Evolutionary conservation across 2,329 filamentous ascomycete species (phyloP), one percentile per base, ranked within the genome.

Genomic region (Ramichloridium luteum): DNA sequence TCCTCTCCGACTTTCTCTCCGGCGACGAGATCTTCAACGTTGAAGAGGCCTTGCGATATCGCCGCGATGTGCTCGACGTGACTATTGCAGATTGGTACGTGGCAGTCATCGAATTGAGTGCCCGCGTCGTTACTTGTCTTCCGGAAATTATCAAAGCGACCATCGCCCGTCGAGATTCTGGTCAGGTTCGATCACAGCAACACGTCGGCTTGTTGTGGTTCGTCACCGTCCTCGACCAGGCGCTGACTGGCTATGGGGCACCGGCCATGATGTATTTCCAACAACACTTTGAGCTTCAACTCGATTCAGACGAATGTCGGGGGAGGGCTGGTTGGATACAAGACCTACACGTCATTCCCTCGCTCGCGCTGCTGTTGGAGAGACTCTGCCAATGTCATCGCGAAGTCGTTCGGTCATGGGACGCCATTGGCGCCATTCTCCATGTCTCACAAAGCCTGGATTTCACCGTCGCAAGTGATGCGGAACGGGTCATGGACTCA

Each of bases 81-180:
- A 20, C 18, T 13, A 35, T 35, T 9, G 5, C n/a, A 5, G 15
- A 17, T 4, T 41, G 46, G 28, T 34, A 39, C n/a, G 28, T 25
- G n/a, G 36, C 31, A 5, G 28, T 41, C 13, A 27, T 32, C n/a
- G 28, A 37, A 16, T 31, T 49, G 15, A 34, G 40, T 27, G 14
- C 38, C n/a, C 37, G 43, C 12, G 31, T 47, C 25, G 16, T 45
- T 9, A 25, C 17, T 6, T 28, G 43, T 13, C 35, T 49, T 18
- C 46, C 46, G 3, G 26, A 28, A 8, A 15, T 41, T 3, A 25
- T 48, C 6, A 44, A 45, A 15, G 31, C 26, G 11, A 31, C 36
- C 6, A 28, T 43, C n/a, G 27, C 39, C 6, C 33, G 45, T 27
- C 37, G 46, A 31, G 46, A 49, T 28, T 49, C 46, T 5, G 45